phyloP scores from a whole-genome alignment of 2,329 filamentous ascomycete genomes.

The Chaetomiaceae sp. region DNA sequence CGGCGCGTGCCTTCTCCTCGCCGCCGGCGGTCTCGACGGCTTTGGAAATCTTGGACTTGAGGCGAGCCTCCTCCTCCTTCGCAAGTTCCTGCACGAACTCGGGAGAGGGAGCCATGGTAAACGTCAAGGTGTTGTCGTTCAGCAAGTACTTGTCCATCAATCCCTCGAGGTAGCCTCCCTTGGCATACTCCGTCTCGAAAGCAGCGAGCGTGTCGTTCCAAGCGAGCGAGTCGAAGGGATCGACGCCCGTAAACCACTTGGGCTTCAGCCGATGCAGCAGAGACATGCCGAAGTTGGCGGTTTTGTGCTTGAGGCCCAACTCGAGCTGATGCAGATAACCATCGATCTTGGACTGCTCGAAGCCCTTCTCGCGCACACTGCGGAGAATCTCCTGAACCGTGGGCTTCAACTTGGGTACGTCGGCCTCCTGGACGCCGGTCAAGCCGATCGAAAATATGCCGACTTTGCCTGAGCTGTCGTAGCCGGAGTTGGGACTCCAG shows the following conservation, averaged over 20 bases:
- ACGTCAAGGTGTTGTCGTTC: conserved; percentile 80
- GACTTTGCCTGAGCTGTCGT: conserved; percentile 70
- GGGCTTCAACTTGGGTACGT: conserved; percentile 72
- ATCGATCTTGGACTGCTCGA: conserved; percentile 86
- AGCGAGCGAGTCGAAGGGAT: conserved; percentile 84
- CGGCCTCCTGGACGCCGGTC: conserved; percentile 78
- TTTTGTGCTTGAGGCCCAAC: conserved; percentile 92
- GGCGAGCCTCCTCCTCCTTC: conserved; percentile 69
- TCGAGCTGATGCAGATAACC: conserved; percentile 92
- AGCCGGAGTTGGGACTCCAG: conserved; percentile 92
- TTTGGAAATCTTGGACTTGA: conserved; percentile 70
- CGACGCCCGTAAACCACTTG: conserved; percentile 91
- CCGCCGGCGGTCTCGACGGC: conserved; percentile 65
- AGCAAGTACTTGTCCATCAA: conserved; percentile 86
- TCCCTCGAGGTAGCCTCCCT: conserved; percentile 76
- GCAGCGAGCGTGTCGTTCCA: conserved; percentile 85
- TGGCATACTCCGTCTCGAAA: conserved; percentile 72
- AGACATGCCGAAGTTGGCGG: conserved; percentile 87
- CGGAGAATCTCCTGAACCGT: conserved; percentile 68
- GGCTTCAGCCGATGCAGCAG: conserved; percentile 85
- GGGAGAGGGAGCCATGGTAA: conserved; percentile 87
- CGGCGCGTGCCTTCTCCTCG: conserved; percentile 64
- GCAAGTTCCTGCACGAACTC: conserved; percentile 70
- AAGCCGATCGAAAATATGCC: conserved; percentile 88
- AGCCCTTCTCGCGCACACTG: conserved; percentile 68